Evolutionary conservation across 2,329 filamentous ascomycete species (phyloP), one percentile per base, ranked within the genome.

Genomic region (Xylariaceae sp.): DNA sequence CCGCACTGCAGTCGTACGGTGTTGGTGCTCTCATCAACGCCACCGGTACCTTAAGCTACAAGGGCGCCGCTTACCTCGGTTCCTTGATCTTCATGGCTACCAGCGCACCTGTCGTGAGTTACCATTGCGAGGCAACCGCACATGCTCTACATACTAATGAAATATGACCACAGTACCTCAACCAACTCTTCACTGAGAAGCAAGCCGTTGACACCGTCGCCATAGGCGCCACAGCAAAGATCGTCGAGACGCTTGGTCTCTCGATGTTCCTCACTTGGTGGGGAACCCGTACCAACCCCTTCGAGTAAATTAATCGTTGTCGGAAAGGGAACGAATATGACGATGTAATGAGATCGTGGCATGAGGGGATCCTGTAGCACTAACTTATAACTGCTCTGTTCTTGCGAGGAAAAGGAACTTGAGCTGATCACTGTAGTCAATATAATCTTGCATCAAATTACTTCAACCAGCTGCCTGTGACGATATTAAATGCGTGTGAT

Each of bases 211-310:
- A 97, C 69, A 91, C 87, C 49, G 81, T 97, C 54, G 89, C 88
- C 55, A 85, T 96, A 53, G 87, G 86, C 62, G 80, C 86, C 49
- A 71, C 93, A 38, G 85, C 87, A 61, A 90, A 93, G 70, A 72
- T 93, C 56, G 79, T 95, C 56, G 93, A 97, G 80, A 96, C 93
- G 3, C 80, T 97, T 45, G 93, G 91, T 51, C 79, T 97, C 44
- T 89, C 86, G 50, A 65, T 95, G 60, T 89, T 97, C 79, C 76
- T 97, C 58, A 95, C 89, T 64, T 97, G 88, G 86, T 97, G 91
- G 91, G 91, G 91, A 61, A 96, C 91, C 61, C 85, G 87, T 64
- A 93, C 89, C 71, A 91, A 89, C 74, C 89, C 89, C 47, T 94
- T 95, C 68, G 81, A 89, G 62, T 90, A 85, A 76, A 61, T 16